Conservation (phyloP, 768 basidiomycete species). For the Flagelloscypha sp. region DNA sequence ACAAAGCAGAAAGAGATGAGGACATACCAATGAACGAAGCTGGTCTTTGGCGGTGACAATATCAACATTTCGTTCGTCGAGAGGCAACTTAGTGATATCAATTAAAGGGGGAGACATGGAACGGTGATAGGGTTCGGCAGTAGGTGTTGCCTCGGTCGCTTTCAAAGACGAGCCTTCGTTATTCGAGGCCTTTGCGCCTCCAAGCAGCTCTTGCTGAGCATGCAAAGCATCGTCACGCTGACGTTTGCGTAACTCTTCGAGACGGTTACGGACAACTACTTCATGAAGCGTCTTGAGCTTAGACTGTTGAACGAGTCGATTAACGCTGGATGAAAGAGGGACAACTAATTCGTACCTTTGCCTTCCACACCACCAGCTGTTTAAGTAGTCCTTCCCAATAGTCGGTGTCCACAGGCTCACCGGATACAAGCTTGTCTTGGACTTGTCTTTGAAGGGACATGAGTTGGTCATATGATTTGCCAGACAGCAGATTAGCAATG, state of each 20-base stretch:
- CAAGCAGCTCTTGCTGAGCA: conserved; percentile 84
- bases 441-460: conserved; percentile 76
- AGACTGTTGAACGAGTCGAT: conserved; percentile 40
- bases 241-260: conserved; percentile 91
- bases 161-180: conserved; percentile 19
- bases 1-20: conserved; percentile 4
- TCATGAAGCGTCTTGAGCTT: conserved; percentile 90
- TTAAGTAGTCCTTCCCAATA: conserved; percentile 95
- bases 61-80: conserved; percentile 77
- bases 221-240: conserved; percentile 94
- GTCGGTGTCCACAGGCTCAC: conserved; percentile 93
- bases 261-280: conserved; percentile 90
- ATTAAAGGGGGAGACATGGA: conserved; percentile 81
- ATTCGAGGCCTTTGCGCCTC: conserved; percentile 50
- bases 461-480: conserved; percentile 83
- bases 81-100: conserved; percentile 58
- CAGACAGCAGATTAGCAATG: conserved; percentile 70
- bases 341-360: conserved; percentile 54
- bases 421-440: conserved; percentile 80
- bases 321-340: conserved; percentile 3
- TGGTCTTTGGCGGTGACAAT: conserved; percentile 67
- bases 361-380: conserved; percentile 93
- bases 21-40: conserved; percentile 51
- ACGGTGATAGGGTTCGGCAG: conserved; percentile 45
- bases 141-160: neutral